Base-by-base conservation (phyloP, 2,329 filamentous ascomycete genomes). In the Trichoderma lentiforme region DNA sequence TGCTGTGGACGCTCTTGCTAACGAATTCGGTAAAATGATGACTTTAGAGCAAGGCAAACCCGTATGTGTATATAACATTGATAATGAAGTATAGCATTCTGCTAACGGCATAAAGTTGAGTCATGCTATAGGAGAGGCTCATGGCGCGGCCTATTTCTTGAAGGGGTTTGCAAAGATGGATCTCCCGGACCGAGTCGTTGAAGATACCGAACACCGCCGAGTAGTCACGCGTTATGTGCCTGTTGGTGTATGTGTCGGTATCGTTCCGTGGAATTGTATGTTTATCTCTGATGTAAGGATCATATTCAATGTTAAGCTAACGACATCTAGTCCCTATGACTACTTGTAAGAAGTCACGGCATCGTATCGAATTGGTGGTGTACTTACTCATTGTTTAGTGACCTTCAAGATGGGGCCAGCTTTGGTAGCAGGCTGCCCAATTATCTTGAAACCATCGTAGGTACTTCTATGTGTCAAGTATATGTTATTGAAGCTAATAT, bases 401-500 rank as follows among this genome's bases (percentile, higher is more conserved):
- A 76, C 83, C n/a, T 82, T 83, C 70, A 91, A 91, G 78, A 79
- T 91, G 14, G 84, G 83, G 1, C 86, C 88, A 0, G 86, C 87
- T 0, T 77, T 91, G 3, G 74, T 90, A 15, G 87, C 89, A 0
- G 87, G 88, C 3, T 89, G 88, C 76, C 78, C 80, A 8, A 79
- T 89, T 58, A 87, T 90, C 72, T 78, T 87, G 76, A 89, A 89
- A 78, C 86, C 87, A 0, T 89, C 86, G 32, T 61, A 39, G 6
- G 58, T 21, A 1, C 32, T 39, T 15, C 32, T 11, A 43, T 21
- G 3, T n/a, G 30, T 3, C 26, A n/a, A 26, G 4, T 1, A n/a
- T 61, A 12, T 39, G 21, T 12, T 6, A 2, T n/a, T 14, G 3
- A 24, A n/a, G 58, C 30, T 62, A 11, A 62, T 28, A 14, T 15